These are phyloP conservation scores for Zalaria obscura DNA, from an alignment of 2,329 filamentous ascomycete species.

Conservation along the genomic window DNA sequence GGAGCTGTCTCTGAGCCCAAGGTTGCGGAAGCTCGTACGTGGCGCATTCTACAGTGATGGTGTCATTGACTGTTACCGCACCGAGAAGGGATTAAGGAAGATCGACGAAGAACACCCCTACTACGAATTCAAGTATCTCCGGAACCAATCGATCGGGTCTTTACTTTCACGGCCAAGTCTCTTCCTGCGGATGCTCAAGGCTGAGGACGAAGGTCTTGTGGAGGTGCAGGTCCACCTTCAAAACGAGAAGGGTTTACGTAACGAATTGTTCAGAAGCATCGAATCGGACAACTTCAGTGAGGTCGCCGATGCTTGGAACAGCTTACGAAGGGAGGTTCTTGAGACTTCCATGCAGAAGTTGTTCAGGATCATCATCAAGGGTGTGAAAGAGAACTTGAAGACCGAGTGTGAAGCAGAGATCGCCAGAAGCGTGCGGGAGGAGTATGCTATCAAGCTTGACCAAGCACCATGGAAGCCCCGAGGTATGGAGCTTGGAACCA, in stretches of 20 bases:
- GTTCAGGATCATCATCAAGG: slow-evolving; percentile 71
- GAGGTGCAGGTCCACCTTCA: slow-evolving; percentile 71
- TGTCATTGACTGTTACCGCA: slow-evolving; percentile 74
- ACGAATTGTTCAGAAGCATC: slow-evolving; percentile 67
- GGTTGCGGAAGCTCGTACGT: slow-evolving; percentile 77
- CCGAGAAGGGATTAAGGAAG: slow-evolving; percentile 82
- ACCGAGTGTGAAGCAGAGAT: slow-evolving; percentile 90
- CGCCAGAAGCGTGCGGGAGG: slow-evolving; percentile 73
- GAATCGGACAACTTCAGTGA: slow-evolving; percentile 93
- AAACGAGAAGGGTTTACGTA: slow-evolving; percentile 60
- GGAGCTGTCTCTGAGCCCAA: slow-evolving; percentile 75
- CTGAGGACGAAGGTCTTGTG: slow-evolving; percentile 84
- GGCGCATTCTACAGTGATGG: slow-evolving; percentile 72
- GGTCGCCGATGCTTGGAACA: slow-evolving; percentile 88
- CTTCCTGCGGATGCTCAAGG: slow-evolving; percentile 94
- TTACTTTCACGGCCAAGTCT: slow-evolving; percentile 74
- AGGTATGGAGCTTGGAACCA: slow-evolving; percentile 77
- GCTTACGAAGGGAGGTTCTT: slow-evolving; percentile 70
- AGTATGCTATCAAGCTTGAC: slow-evolving; percentile 79
- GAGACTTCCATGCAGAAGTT: slow-evolving; percentile 71
- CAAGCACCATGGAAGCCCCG: slow-evolving; percentile 94
- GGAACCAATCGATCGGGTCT: slow-evolving; percentile 72
- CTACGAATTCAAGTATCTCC: slow-evolving; percentile 94
- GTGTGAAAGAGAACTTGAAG: slow-evolving; percentile 86
- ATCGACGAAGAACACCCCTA: slow-evolving; percentile 94